These are phyloP conservation scores for Lipomyces kockii DNA, from an alignment of 805 yeast genomes.

Conservation along the genomic window DNA sequence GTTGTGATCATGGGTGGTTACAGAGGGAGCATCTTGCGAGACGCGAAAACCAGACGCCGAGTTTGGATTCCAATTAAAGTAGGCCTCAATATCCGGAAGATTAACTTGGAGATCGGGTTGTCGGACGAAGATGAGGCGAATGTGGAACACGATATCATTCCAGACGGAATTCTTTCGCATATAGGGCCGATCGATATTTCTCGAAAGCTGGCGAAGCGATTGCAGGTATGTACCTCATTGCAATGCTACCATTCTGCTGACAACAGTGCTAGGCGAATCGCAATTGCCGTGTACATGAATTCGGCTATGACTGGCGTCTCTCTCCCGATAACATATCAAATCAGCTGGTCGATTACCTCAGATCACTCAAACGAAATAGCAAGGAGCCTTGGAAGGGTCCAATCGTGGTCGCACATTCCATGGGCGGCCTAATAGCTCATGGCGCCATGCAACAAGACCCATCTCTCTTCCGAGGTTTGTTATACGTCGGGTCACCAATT, in stretches of 20 bases:
- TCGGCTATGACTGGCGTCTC: slow-evolving; percentile 94
- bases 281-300: slow-evolving; percentile 65
- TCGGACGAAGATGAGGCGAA: slow-evolving; percentile 66
- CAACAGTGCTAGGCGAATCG: slow-evolving; percentile 39
- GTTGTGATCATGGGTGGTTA: slow-evolving; percentile 85
- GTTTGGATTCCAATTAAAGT: slow-evolving; percentile 89
- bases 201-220: slow-evolving; percentile 59
- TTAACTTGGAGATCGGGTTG: slow-evolving; percentile 76
- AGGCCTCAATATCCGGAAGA: slow-evolving; percentile 73
- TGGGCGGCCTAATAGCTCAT: slow-evolving; percentile 91
- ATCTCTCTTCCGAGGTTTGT: slow-evolving; percentile 67
- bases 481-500: slow-evolving; percentile 83
- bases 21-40: slow-evolving; percentile 79
- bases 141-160: slow-evolving; percentile 58
- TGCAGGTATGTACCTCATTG: slow-evolving; percentile 41
- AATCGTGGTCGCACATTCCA: slow-evolving; percentile 82
- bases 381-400: slow-evolving; percentile 59
- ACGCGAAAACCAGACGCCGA: slow-evolving; percentile 62
- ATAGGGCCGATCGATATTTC: slow-evolving; percentile 88
- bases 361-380: slow-evolving; percentile 50
- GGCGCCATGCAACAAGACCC: slow-evolving; percentile 74
- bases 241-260: background rate
- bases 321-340: slow-evolving; percentile 61
- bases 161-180: slow-evolving; percentile 79
- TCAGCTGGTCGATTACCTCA: slow-evolving; percentile 57